phyloP scores from a whole-genome alignment of 306 rosid genomes.

The Crotalaria pallida region DNA sequence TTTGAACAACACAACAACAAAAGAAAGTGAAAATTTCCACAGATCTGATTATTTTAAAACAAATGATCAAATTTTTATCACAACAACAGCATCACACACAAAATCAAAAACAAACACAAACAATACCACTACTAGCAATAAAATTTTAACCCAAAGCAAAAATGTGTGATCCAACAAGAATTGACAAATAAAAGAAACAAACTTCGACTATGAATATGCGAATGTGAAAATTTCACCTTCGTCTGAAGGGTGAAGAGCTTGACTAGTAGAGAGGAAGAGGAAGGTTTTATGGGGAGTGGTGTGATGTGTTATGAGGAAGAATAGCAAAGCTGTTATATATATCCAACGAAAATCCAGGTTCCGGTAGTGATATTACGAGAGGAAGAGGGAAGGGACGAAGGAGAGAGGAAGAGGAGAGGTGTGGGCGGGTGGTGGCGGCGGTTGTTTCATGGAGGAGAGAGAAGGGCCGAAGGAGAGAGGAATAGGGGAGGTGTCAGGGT shows the following conservation, averaged over 20 bases:
- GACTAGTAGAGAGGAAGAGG: conserved; percentile 4
- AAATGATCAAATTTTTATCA: conserved; percentile 13
- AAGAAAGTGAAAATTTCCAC: conserved; percentile 8
- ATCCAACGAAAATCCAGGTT: conserved; percentile 36
- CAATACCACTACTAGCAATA: background rate
- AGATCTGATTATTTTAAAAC: conserved; percentile 30
- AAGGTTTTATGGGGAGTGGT: background rate
- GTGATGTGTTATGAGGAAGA: background rate
- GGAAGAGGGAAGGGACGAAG: too few species aligned
- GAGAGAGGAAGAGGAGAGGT: too few species aligned
- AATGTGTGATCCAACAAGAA: background rate
- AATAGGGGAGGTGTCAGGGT: too few species aligned
- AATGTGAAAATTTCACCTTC: conserved; percentile 11
- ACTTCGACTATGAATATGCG: background rate
- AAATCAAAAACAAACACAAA: background rate
- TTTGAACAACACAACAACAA: background rate
- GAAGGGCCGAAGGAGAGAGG: too few species aligned
- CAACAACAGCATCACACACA: too few species aligned
- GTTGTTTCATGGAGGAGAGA: too few species aligned
- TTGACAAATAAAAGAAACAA: background rate
- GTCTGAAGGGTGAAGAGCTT: too few species aligned
- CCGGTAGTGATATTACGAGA: conserved; percentile 14
- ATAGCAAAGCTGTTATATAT: conserved; percentile 33
- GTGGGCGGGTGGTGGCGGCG: too few species aligned
- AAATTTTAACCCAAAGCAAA: background rate